phyloP scores from a whole-genome alignment of 139 green algal genomes.

The Tetratostichococcus sp. region DNA sequence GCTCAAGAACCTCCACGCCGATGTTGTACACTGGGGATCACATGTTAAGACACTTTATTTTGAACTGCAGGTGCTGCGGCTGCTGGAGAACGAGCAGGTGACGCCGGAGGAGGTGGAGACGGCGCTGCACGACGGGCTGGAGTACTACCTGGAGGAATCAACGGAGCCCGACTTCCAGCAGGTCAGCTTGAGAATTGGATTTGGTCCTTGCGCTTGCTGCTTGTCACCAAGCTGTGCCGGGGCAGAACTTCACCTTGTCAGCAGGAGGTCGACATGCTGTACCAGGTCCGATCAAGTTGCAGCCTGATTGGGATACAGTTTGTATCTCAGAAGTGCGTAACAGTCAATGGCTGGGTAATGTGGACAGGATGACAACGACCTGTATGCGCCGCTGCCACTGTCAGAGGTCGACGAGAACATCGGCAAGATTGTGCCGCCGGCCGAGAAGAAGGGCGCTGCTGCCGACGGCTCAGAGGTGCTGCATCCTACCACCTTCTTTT shows the following conservation, averaged over 20 bases:
- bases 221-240: too few species aligned
- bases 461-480: not conserved
- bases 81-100: conserved; percentile 43
- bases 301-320: too few species aligned
- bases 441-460: not conserved
- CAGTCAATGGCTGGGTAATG: too few species aligned
- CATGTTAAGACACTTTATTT: too few species aligned
- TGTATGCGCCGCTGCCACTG: conserved; percentile 10
- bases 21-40: too few species aligned
- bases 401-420: conserved; percentile 23
- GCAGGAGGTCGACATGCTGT: too few species aligned
- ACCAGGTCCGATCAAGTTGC: too few species aligned
- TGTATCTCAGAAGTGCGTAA: too few species aligned
- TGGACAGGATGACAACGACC: conserved; percentile 3
- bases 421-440: conserved; percentile 22
- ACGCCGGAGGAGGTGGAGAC: conserved; percentile 24
- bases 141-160: conserved; percentile 29
- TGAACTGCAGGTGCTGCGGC: conserved; percentile 26
- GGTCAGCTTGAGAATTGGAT: not conserved
- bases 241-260: too few species aligned
- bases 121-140: conserved; percentile 24
- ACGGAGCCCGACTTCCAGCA: conserved; percentile 12
- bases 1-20: too few species aligned
- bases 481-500: not conserved
- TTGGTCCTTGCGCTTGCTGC: too few species aligned